A percentile compares a stretch with the other conserved stretches of the same genome.
Evolutionary conservation across 768 basidiomycete species (phyloP).

Genomic region (Termitomyces sp.): DNA sequence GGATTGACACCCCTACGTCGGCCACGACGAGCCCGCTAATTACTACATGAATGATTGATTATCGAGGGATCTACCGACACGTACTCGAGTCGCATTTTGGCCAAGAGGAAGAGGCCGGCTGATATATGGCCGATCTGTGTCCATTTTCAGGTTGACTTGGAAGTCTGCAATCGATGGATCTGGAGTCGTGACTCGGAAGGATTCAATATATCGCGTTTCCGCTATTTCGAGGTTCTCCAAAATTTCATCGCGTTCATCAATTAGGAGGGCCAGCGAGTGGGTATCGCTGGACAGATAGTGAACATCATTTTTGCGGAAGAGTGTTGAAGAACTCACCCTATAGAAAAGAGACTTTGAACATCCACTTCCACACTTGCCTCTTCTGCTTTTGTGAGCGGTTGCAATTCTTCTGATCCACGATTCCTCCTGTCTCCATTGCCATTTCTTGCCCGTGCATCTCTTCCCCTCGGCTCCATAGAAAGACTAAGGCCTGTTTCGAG

Average conservation of each 20-base stretch:
- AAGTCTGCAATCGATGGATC: slow-evolving; percentile 66
- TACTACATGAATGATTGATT: not conserved
- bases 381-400: slow-evolving; percentile 35
- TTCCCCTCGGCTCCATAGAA: slow-evolving; percentile 32
- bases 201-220: slow-evolving; percentile 72
- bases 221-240: slow-evolving; percentile 78
- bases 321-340: slow-evolving; percentile 44
- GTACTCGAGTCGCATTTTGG: slow-evolving; percentile 25
- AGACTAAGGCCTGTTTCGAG: slow-evolving; percentile 62
- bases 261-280: slow-evolving; percentile 55
- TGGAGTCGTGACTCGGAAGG: slow-evolving; percentile 67
- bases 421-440: slow-evolving; percentile 23
- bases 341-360: slow-evolving; percentile 66
- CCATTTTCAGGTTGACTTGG: slow-evolving; percentile 33
- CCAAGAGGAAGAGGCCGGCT: slow-evolving; percentile 62
- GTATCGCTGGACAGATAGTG: slow-evolving; percentile 49
- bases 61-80: slow-evolving; percentile 1
- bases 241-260: slow-evolving; percentile 70
- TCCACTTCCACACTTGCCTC: slow-evolving; percentile 51
- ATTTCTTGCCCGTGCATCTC: slow-evolving; percentile 22
- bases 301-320: not conserved
- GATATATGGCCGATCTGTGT: slow-evolving; percentile 50
- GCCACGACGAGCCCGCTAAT: slow-evolving; percentile 20
- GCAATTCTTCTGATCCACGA: slow-evolving; percentile 33
- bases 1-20: slow-evolving; percentile 52